Evolutionary conservation across 2,329 filamentous ascomycete species (phyloP), one percentile per base, ranked within the genome.

Genomic region (Colletotrichum sp.): DNA sequence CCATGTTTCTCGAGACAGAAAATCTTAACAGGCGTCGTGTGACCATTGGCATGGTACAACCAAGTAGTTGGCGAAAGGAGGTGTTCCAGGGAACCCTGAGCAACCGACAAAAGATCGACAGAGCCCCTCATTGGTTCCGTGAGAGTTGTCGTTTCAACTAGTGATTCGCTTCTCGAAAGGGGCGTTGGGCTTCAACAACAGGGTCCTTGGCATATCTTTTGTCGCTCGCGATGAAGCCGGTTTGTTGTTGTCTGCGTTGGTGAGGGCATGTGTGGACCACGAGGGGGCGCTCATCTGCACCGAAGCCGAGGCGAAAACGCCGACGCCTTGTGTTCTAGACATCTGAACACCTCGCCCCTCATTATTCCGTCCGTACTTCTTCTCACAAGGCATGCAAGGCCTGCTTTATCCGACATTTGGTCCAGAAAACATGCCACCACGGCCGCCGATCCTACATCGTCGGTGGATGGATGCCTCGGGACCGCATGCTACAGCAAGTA

Each of bases 61-160:
- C 39, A 22, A 12, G 2, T 4, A 64, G n/a, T 39, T 44, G 32
- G 62, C 25, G 34, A 44, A 39, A 29, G 5, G 6, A 1, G 6
- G n/a, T 22, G 30, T 2, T 44, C 62, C 9, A 1, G 63, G 36
- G 63, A 66, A 66, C 63, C 63, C 36, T 66, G 63, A 22, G 19
- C 36, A 32, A 22, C 39, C 25, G 11, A 11, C 16, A 30, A 27
- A 16, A 49, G 27, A 52, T 34, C 36, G 12, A 19, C 59, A 34
- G 32, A 63, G 16, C 39, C 25, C 25, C 39, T 52, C 27, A 30
- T 22, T 22, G 27, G 36, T 11, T 44, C 63, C 16, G 30, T 30
- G 27, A 52, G 27, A 66, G 9, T 13, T 19, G 34, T 13, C 55
- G 55, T 69, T 62, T 49, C 55, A 32, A 62, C 67, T 62, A 62